Percentiles rank a stretch among this genome's conserved stretches.
These are phyloP conservation scores for Amanita pseudoporphyria DNA, from an alignment of 768 basidiomycete species.

Conservation along the genomic window DNA sequence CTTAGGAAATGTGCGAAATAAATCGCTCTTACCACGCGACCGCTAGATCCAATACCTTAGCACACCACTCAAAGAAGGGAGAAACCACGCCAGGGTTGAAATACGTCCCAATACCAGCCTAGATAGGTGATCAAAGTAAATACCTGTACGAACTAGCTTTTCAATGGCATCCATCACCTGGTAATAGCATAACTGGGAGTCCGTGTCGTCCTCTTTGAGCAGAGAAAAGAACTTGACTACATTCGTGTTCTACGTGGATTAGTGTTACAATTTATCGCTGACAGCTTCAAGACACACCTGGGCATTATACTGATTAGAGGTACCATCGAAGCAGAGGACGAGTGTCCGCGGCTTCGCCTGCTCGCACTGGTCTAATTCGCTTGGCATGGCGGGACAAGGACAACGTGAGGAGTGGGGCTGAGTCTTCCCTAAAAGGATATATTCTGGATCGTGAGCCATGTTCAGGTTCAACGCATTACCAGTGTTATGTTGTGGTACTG, in stretches of 20 bases:
- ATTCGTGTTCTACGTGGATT: constrained; percentile 47
- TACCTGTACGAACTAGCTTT: neutral
- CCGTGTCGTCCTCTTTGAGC: constrained; percentile 50
- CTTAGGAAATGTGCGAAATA: neutral
- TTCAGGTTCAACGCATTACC: too few relatives aligned
- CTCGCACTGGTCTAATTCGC: neutral
- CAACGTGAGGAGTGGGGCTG: neutral
- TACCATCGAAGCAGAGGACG: constrained; percentile 67
- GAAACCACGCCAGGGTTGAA: constrained; percentile 58
- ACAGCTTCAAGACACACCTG: constrained; percentile 24
- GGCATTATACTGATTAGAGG: constrained; percentile 39
- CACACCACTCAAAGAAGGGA: constrained; percentile 47
- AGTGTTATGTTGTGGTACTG: too few relatives aligned
- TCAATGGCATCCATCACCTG: constrained; percentile 33
- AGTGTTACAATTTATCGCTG: neutral
- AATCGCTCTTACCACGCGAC: constrained; percentile 51
- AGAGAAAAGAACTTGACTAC: constrained; percentile 62
- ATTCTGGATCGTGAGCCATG: too few relatives aligned
- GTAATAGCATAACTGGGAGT: constrained; percentile 58
- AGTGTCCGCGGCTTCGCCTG: constrained; percentile 29
- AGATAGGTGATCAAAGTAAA: constrained; percentile 9
- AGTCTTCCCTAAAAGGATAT: neutral
- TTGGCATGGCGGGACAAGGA: neutral
- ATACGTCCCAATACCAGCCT: constrained; percentile 42
- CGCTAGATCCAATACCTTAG: constrained; percentile 56